Evolutionary conservation across 768 basidiomycete species (phyloP).

Genomic region (Butyriboletus loyo): DNA sequence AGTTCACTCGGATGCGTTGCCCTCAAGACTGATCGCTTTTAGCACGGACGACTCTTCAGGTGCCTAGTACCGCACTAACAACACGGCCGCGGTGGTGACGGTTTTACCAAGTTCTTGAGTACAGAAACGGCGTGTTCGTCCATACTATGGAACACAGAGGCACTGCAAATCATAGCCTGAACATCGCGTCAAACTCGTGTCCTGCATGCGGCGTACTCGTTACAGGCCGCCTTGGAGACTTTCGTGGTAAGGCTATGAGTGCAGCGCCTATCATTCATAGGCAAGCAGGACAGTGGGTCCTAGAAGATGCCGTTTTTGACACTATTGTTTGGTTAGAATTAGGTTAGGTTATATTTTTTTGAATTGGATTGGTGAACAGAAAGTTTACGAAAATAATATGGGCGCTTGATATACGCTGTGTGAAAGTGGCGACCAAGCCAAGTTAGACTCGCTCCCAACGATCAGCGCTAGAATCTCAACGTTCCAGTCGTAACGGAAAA

Average conservation of each 20-base stretch:
- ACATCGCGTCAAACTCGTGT: not conserved
- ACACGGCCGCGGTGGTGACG: not conserved
- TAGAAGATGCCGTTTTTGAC: not conserved
- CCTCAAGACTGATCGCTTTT: slow-evolving; percentile 10
- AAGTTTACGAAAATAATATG: not conserved
- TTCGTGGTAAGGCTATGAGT: slow-evolving; percentile 5
- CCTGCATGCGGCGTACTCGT: slow-evolving; percentile 1
- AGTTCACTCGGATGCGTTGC: not conserved
- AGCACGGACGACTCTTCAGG: not conserved
- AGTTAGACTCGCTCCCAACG: not conserved
- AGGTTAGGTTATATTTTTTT: not conserved
- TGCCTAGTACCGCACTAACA: slow-evolving; percentile 9
- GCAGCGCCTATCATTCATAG: not conserved
- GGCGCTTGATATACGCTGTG: not conserved
- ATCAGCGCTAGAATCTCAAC: slow-evolving; percentile 5
- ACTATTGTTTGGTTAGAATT: not conserved
- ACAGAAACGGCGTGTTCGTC: not conserved
- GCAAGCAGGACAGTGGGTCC: not conserved
- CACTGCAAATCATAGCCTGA: not conserved
- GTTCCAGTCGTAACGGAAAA: not conserved
- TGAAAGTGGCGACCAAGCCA: not conserved
- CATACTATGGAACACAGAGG: not conserved
- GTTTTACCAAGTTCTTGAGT: not conserved
- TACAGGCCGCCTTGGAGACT: not conserved
- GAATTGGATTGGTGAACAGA: not conserved